Evolutionary conservation across 2,329 filamentous ascomycete species (phyloP).

Genomic region (Myriosclerotinia scirpicola): DNA sequence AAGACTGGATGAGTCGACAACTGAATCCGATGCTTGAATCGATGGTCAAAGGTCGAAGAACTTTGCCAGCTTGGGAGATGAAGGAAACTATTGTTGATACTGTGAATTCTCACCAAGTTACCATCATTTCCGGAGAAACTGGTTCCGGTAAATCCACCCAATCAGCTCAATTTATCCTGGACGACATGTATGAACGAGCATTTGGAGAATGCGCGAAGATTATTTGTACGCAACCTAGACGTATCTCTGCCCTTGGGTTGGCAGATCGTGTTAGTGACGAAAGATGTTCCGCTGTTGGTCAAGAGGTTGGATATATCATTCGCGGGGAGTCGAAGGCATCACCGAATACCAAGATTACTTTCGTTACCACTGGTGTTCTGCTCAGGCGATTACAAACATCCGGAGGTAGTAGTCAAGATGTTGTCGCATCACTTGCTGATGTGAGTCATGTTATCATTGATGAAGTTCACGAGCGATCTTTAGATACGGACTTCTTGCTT

Average conservation of each 20-base stretch:
- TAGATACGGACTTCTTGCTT: constrained; percentile 92
- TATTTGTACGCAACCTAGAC: constrained; percentile 89
- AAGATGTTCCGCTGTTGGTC: constrained; percentile 75
- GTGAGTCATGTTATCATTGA: constrained; percentile 95
- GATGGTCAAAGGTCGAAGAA: constrained; percentile 72
- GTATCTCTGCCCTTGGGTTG: constrained; percentile 90
- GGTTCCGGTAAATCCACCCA: constrained; percentile 97
- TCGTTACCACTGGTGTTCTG: constrained; percentile 93
- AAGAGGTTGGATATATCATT: constrained; percentile 89
- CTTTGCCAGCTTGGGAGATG: constrained; percentile 84
- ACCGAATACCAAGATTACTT: constrained; percentile 80
- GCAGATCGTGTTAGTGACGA: constrained; percentile 95
- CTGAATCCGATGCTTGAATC: constrained; percentile 63
- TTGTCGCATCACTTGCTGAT: constrained; percentile 78
- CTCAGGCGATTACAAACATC: constrained; percentile 88
- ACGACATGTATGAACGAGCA: constrained; percentile 77
- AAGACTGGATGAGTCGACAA: constrained; percentile 71
- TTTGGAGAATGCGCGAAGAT: constrained; percentile 82
- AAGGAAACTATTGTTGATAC: constrained; percentile 73
- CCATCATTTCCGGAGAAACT: constrained; percentile 95
- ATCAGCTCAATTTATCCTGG: constrained; percentile 91
- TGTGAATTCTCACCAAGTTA: constrained; percentile 78
- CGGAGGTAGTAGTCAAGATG: constrained; percentile 75
- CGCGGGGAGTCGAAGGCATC: constrained; percentile 80
- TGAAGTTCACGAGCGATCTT: constrained; percentile 91